Base-by-base conservation (phyloP, 2,329 filamentous ascomycete species). In the Sclerotinia subarctica region DNA sequence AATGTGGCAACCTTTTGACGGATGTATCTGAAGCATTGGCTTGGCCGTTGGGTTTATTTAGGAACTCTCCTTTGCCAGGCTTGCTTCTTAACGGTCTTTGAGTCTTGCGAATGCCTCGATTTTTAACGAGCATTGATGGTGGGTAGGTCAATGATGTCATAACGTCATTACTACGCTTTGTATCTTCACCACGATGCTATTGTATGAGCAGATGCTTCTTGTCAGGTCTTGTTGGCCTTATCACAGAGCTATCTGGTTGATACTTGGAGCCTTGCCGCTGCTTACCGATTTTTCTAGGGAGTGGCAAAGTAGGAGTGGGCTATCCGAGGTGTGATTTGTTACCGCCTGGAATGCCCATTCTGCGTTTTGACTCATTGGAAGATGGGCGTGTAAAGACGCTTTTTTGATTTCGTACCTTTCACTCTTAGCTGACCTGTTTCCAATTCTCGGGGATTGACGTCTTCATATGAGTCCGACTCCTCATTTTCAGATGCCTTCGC, bases 401-500 rank as follows among this genome's bases (percentile, higher is more conserved):
- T 46, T 59, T 62, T 63, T 15, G 56, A 46, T 38, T 46, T 56
- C 67, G 49, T 69, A 69, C 67, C 67, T 67, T 69, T 60, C 38
- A 58, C 35, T 4, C 29, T n/a, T 59, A n/a, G n/a, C 32, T 46
- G 51, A 19, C n/a, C 35, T 46, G 17, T 35, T 32, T 66, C 60
- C 47, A 67, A 29, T 42, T 69, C 64, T n/a, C 21, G 17, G 21
- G 64, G 47, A 38, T 67, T 26, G 42, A 62, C 13, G 11, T 11
- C 46, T 54, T 35, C 57, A 60, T 51, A 19, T 26, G 21, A 38
- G 35, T 65, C 63, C 17, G 54, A 44, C 19, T 72, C 72, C n/a
- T 75, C 76, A 46, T 51, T 72, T 19, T 76, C 77, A 19, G 73
- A 70, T 17, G 74, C 73, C 21, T 58, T 71, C 1, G 76, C 77